These are phyloP conservation scores for Knufia fluminis DNA, from an alignment of 2,329 filamentous ascomycete genomes.

Conservation along the genomic window DNA sequence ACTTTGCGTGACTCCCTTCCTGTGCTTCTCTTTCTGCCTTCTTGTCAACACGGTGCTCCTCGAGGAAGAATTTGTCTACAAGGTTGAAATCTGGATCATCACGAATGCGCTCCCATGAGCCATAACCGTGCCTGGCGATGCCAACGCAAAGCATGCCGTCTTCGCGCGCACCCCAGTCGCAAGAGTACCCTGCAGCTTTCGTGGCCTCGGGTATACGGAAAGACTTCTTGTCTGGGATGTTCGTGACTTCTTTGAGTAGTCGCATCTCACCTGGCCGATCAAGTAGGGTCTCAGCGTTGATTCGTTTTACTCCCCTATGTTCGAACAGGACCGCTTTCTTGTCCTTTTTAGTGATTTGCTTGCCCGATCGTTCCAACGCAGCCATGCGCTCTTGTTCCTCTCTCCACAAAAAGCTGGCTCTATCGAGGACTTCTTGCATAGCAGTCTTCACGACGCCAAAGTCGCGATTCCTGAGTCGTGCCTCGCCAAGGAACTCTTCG, in stretches of 20 bases:
- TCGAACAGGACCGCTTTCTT: constrained; percentile 95
- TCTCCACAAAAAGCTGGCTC: constrained; percentile 58
- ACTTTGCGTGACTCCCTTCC: constrained; percentile 55
- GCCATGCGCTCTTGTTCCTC: constrained; percentile 59
- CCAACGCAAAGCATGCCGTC: constrained; percentile 96
- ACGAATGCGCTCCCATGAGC: constrained; percentile 87
- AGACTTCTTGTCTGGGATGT: constrained; percentile 57
- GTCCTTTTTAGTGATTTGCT: constrained; percentile 87
- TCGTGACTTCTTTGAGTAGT: constrained; percentile 63
- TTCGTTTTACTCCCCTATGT: constrained; percentile 82
- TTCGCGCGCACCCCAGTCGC: constrained; percentile 83
- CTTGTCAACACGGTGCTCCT: constrained; percentile 96
- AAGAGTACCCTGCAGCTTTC: constrained; percentile 84
- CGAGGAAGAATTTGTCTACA: constrained; percentile 84
- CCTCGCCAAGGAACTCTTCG: constrained; percentile 79
- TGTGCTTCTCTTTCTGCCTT: constrained; percentile 83
- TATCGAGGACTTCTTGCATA: constrained; percentile 69
- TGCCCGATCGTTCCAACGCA: constrained; percentile 61
- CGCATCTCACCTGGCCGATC: constrained; percentile 85
- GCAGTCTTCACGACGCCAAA: constrained; percentile 66
- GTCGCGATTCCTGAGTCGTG: constrained; percentile 74
- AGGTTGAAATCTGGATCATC: constrained; percentile 83
- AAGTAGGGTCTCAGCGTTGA: constrained; percentile 91
- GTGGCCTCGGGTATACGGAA: constrained; percentile 87
- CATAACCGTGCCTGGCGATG: constrained; percentile 87